These are phyloP conservation scores for Osmanthus fragrans DNA, from an alignment of 257 asterid genomes.

Conservation along the genomic window DNA sequence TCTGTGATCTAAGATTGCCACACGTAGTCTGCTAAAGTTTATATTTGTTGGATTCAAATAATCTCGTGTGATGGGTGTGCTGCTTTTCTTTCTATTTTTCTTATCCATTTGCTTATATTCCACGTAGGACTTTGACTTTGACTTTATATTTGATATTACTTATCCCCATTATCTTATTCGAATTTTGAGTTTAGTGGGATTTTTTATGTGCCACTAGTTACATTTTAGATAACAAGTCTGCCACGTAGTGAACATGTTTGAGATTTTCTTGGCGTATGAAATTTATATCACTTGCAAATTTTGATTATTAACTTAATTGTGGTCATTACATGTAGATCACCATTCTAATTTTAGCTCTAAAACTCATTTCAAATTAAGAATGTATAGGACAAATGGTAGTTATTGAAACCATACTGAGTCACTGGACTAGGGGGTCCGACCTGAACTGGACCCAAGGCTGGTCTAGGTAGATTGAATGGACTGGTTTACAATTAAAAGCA, in stretches of 20 bases:
- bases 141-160: not conserved
- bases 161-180: not conserved
- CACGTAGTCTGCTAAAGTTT: not conserved
- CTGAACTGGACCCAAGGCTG: not conserved
- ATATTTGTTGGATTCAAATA: constrained; percentile 11
- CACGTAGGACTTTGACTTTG: constrained; percentile 3
- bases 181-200: not conserved
- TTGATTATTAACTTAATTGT: not conserved
- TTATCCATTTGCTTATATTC: not conserved
- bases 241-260: not conserved
- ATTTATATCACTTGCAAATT: not conserved
- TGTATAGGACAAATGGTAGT: not conserved
- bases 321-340: constrained; percentile 2
- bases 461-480: not conserved
- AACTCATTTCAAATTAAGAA: constrained; percentile 4
- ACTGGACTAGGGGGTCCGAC: not conserved
- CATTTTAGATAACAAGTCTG: not conserved
- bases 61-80: not conserved
- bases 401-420: not conserved
- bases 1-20: not conserved
- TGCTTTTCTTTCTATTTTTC: not conserved
- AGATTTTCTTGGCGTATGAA: constrained; percentile 12
- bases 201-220: constrained; percentile 11
- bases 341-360: constrained; percentile 6
- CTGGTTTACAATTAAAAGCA: not conserved